These are phyloP conservation scores for Heritiera fomes DNA, from an alignment of 345 rosid species.

Conservation along the genomic window DNA sequence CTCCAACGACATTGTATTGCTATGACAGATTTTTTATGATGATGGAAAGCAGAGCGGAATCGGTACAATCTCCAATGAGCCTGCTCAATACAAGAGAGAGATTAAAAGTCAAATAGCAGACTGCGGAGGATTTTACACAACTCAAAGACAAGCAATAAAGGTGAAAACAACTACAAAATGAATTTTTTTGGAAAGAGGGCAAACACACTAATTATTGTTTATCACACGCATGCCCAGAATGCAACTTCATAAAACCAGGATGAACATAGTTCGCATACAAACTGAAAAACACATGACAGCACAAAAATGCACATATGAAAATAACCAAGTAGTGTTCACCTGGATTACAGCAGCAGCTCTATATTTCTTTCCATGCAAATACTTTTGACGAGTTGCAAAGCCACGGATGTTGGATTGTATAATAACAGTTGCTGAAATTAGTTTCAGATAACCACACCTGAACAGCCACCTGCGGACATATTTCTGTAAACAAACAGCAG, in stretches of 20 bases:
- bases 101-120: slow-evolving; percentile 15
- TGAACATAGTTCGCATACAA: not conserved
- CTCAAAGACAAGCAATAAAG: not conserved
- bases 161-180: not conserved
- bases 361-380: slow-evolving; percentile 55
- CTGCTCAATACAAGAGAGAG: slow-evolving; percentile 37
- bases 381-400: slow-evolving; percentile 57
- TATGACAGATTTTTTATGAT: slow-evolving; percentile 59
- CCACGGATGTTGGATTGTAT: slow-evolving; percentile 74
- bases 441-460: slow-evolving; percentile 49
- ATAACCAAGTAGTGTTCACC: slow-evolving; percentile 40
- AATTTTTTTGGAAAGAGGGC: not conserved
- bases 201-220: not conserved
- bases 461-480: slow-evolving; percentile 61
- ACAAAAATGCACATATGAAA: slow-evolving; percentile 10
- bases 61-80: slow-evolving; percentile 75
- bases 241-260: not conserved
- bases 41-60: slow-evolving; percentile 62
- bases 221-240: not conserved
- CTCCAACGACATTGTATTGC: slow-evolving; percentile 92
- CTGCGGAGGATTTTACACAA: not conserved
- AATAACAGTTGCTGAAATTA: slow-evolving; percentile 50
- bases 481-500: slow-evolving; percentile 73
- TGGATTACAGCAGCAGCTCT: slow-evolving; percentile 75
- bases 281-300: not conserved